Evolutionary conservation across 805 yeast genomes (phyloP).

Genomic region (Metschnikowia cubensis): DNA sequence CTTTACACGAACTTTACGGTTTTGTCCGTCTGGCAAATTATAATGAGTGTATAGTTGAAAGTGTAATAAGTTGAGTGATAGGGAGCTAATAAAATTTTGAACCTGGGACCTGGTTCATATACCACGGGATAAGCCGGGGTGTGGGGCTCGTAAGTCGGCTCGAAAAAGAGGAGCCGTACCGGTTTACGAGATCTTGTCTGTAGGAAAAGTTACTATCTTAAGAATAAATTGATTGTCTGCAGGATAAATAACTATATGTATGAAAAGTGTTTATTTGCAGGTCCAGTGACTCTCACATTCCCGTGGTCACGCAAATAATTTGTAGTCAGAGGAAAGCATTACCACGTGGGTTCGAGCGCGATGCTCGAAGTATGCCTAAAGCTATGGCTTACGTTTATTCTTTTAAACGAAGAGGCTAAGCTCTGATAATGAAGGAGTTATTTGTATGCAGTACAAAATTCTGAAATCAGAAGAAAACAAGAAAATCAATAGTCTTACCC

Average conservation of each 20-base stretch:
- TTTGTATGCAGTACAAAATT: too few relatives aligned
- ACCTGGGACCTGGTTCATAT: background rate
- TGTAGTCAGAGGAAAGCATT: background rate
- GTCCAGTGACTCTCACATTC: background rate
- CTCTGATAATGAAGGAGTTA: background rate
- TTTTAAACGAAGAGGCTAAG: background rate
- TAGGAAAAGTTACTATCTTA: too few relatives aligned
- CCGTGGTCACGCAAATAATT: background rate
- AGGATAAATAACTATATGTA: too few relatives aligned
- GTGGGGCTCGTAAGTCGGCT: background rate
- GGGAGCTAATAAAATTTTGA: too few relatives aligned
- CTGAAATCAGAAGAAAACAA: too few relatives aligned
- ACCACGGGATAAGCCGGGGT: background rate
- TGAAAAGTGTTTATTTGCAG: background rate
- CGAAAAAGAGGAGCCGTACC: background rate
- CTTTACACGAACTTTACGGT: background rate
- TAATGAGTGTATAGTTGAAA: background rate
- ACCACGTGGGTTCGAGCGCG: background rate
- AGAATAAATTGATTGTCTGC: too few relatives aligned
- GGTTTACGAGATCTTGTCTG: background rate
- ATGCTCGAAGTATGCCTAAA: background rate
- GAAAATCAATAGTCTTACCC: too few relatives aligned
- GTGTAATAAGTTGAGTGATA: too few relatives aligned
- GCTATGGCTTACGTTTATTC: background rate
- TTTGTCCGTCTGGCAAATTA: background rate